Base-by-base conservation (phyloP, 176 grass and related monocot species). In the Canna indica region DNA sequence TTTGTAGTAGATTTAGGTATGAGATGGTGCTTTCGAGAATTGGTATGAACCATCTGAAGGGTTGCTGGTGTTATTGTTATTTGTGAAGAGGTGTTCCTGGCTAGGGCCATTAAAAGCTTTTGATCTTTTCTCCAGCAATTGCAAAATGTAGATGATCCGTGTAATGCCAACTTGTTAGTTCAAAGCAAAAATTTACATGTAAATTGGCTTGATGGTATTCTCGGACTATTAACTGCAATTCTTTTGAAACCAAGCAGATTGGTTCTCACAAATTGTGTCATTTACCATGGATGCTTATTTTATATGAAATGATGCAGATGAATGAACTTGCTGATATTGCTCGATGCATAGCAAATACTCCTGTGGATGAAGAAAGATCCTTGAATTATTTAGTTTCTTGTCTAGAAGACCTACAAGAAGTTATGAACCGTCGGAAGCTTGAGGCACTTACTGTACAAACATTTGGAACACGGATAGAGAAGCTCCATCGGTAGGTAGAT, bases 401-500 rank as follows among this genome's bases (percentile, higher is more conserved):
- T 77, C 82, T 99, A 85, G 95, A 99, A 84, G 90, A 93, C 81
- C 83, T 99, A 78, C 95, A 99, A 82, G 95, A 99, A 77, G 88
- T 99, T 77, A 88, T 94, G 59, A 91, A 77, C 74, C 82, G 90
- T 64, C 86, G 84, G 78, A 99, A 90, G 61, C 84, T 88, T 52
- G 90, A 94, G 81, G 90, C 95, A 44, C 75, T 99, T 75, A 94
- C 95, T 24, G 95, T 99, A 38, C 95, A 99, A 68, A 99, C 95
- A 82, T 99, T 99, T 88, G 95, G 90, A 44, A 90, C 83, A 36
- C 95, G 89, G 39, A 99, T 99, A 80, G 95, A 99, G 80, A 99
- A 99, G 75, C 87, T 99, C 53, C 95, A 99, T 62, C 82, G 90
- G 95, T 99, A 72, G 81, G 83, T 59, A 57, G 20, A 77, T 83